Evolutionary conservation across 371 early-diverging fungal genomes (phyloP), one percentile per base, ranked within the genome.

Genomic region (Mucor sp.): DNA sequence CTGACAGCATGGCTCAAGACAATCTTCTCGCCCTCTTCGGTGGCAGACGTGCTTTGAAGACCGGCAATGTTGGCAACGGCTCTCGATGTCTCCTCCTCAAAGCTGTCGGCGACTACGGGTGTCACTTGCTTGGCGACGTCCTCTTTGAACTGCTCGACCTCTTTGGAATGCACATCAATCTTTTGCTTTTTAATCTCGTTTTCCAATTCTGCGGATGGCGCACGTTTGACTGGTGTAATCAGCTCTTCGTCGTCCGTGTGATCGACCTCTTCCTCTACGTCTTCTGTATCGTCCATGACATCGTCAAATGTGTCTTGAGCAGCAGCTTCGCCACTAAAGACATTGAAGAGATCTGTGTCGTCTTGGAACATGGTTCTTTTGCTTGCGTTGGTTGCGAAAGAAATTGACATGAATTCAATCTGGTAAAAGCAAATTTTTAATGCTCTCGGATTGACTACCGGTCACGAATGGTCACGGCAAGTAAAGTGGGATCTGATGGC

Each of bases 41-140:
- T 83, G 21, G 85, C 77, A 4, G 86, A 79, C 62, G 84, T 83
- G 27, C 47, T 58, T 69, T 81, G 81, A 19, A 92, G 72, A 43
- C 91, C 92, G 8, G 89, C 89, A 32, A 90, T 81, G 55, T 85
- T 83, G 58, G 88, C 86, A 2, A 92, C 86, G 68, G 90, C 86
- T 61, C 92, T 83, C 53, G 85, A 89, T 14, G 93, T 87, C 63
- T 90, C 90, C 79, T 91, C 87, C 66, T 90, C 94, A 70, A 93
- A 92, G 17, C 87, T 85, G 72, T 95, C 96, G 4, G 92, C 83
- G 14, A 96, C 92, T 32, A 91, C 86, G 5, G 93, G 88, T 60
- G 73, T 64, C 43, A 68, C 37, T 27, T 74, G 70, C 17, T 67
- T 58, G 27, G 61, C 59, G 4, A 75, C 66, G 11, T 77, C 80